A percentile compares a stretch with the other conserved stretches of the same genome.
Conservation (phyloP, 164 flowering plant species). For the Aristolochia californica region DNA sequence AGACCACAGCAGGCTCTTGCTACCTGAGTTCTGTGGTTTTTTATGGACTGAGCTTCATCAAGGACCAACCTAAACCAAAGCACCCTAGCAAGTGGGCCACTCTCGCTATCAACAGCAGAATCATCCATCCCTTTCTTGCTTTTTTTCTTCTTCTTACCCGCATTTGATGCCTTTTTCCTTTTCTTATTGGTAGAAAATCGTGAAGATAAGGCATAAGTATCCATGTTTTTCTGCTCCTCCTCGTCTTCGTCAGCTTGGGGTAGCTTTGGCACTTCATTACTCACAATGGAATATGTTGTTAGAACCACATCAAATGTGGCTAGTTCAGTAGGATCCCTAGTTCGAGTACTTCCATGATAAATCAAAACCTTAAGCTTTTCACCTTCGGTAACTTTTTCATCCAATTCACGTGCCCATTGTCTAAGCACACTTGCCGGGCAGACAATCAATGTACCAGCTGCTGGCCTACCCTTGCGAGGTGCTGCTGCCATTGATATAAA, state of each 20-base stretch:
- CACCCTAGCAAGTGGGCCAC: slow-evolving; percentile 81
- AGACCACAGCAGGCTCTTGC: slow-evolving; percentile 97
- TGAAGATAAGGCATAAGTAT: slow-evolving; percentile 49
- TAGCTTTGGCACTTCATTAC: slow-evolving; percentile 94
- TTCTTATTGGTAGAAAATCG: slow-evolving; percentile 53
- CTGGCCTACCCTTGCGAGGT: slow-evolving; percentile 45
- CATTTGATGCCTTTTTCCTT: slow-evolving; percentile 37
- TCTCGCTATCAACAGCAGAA: slow-evolving; percentile 32
- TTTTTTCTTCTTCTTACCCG: slow-evolving; percentile 54
- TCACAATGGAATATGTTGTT: slow-evolving; percentile 86
- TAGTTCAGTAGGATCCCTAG: slow-evolving; percentile 65
- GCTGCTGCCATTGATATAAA: slow-evolving; percentile 11
- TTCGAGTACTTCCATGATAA: slow-evolving; percentile 84
- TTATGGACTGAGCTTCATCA: slow-evolving; percentile 98
- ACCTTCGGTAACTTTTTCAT: slow-evolving; percentile 63
- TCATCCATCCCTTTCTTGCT: slow-evolving; percentile 40
- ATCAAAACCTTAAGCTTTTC: slow-evolving; percentile 58
- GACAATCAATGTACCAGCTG: slow-evolving; percentile 89
- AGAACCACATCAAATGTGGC: slow-evolving; percentile 90
- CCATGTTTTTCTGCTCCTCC: slow-evolving; percentile 44
- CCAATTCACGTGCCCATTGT: slow-evolving; percentile 90
- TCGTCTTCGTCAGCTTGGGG: slow-evolving; percentile 78
- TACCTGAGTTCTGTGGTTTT: slow-evolving; percentile 89
- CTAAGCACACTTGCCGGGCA: slow-evolving; percentile 96
- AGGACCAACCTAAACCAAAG: slow-evolving; percentile 81